Conservation (phyloP, 371 early-diverging fungal species). For the Sporodiniella umbellata region DNA sequence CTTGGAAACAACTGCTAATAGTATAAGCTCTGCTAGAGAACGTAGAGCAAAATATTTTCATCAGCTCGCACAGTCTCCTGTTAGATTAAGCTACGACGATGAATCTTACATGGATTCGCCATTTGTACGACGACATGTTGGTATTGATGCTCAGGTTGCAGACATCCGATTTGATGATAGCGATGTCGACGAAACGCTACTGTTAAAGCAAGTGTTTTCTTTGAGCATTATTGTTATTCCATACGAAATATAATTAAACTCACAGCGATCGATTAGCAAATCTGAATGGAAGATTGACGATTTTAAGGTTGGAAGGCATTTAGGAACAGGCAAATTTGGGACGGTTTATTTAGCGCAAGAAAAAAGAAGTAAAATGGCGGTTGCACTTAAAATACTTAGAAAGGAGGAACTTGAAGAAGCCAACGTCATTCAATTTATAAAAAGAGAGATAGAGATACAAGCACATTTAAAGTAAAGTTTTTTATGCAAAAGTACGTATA, state of each 20-base stretch:
- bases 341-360: constrained; percentile 94
- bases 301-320: constrained; percentile 90
- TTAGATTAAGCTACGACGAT: neutral
- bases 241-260: neutral
- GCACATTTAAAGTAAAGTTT: constrained; percentile 76
- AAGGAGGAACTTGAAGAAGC: constrained; percentile 75
- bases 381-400: constrained; percentile 93
- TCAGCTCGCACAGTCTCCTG: constrained; percentile 22
- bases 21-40: constrained; percentile 20
- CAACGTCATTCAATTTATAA: constrained; percentile 24
- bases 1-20: neutral
- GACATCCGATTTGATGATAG: neutral
- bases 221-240: too few species aligned
- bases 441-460: constrained; percentile 98
- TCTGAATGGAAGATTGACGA: constrained; percentile 79
- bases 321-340: constrained; percentile 98
- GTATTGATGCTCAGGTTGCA: constrained; percentile 19
- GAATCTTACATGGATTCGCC: constrained; percentile 42
- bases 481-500: neutral
- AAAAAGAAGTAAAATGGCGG: constrained; percentile 77
- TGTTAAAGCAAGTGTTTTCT: neutral
- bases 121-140: constrained; percentile 29
- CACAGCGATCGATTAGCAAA: too few species aligned
- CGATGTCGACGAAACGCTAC: neutral
- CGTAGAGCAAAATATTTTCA: constrained; percentile 27